These are phyloP conservation scores for Microdochium bolleyi DNA, from an alignment of 2,329 filamentous ascomycete species.

Conservation along the genomic window DNA sequence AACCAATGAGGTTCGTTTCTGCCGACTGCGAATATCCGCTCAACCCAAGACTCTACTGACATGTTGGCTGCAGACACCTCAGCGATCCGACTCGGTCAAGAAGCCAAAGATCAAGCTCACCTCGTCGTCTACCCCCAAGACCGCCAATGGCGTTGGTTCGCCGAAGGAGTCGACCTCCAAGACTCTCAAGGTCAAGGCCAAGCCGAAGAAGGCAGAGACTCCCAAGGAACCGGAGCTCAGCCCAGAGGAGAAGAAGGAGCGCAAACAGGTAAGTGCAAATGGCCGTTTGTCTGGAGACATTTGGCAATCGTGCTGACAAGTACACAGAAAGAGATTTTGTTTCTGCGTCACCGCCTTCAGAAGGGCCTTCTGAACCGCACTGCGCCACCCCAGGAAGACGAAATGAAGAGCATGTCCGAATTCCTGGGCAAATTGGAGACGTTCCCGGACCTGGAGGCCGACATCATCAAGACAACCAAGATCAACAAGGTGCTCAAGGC, in stretches of 20 bases:
- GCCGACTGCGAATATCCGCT: not conserved
- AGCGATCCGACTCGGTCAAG: slow-evolving; percentile 54
- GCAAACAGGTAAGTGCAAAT: slow-evolving; percentile 45
- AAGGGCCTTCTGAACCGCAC: slow-evolving; percentile 86
- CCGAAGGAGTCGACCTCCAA: slow-evolving; percentile 39
- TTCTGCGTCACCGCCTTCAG: slow-evolving; percentile 88
- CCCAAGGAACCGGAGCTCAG: slow-evolving; percentile 51
- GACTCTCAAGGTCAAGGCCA: slow-evolving; percentile 45
- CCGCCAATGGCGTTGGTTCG: slow-evolving; percentile 51
- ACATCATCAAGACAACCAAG: slow-evolving; percentile 85
- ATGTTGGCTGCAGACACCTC: slow-evolving; percentile 36
- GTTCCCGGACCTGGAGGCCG: slow-evolving; percentile 72
- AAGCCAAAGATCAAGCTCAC: slow-evolving; percentile 62
- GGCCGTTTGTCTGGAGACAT: too few relatives aligned
- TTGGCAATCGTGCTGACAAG: slow-evolving; percentile 25
- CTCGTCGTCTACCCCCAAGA: slow-evolving; percentile 60
- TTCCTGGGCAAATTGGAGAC: slow-evolving; percentile 75
- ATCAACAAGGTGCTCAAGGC: slow-evolving; percentile 98
- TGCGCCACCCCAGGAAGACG: slow-evolving; percentile 75
- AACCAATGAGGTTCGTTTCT: slow-evolving; percentile 51
- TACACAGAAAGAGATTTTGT: slow-evolving; percentile 68
- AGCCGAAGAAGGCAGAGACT: slow-evolving; percentile 48
- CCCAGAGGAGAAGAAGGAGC: slow-evolving; percentile 46
- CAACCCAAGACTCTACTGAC: not conserved
- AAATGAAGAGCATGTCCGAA: slow-evolving; percentile 72